These are phyloP conservation scores for Trypanosoma lewisi DNA, from an alignment of 208 protist genomes.

Conservation along the genomic window DNA sequence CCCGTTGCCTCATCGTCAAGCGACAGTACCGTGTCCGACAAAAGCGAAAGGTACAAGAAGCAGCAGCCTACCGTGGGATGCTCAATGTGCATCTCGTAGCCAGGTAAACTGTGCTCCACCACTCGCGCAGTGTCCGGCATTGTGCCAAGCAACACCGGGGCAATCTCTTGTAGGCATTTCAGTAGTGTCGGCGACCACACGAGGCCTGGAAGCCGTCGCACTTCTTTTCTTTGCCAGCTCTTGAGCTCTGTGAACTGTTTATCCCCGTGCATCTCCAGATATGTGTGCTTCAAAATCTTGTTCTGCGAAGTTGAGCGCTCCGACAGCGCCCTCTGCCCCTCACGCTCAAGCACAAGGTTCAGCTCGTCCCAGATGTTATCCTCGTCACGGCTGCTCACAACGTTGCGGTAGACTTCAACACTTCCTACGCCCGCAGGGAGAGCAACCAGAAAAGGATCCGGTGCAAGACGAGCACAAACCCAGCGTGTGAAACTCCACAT, in stretches of 20 bases:
- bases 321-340: constrained; percentile 56
- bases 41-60: constrained; percentile 79
- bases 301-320: constrained; percentile 50
- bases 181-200: constrained; percentile 79
- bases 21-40: constrained; percentile 72
- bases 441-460: constrained; percentile 55
- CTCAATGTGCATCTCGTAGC: constrained; percentile 87
- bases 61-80: constrained; percentile 77
- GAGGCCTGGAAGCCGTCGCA: constrained; percentile 64
- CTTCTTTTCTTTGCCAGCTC: constrained; percentile 65
- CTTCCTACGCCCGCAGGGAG: constrained; percentile 52
- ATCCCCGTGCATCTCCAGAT: constrained; percentile 77
- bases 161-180: constrained; percentile 34
- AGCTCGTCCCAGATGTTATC: constrained; percentile 71
- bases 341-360: constrained; percentile 46
- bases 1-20: constrained; percentile 85
- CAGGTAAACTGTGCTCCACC: constrained; percentile 78
- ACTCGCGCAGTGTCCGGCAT: constrained; percentile 81
- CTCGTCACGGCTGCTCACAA: constrained; percentile 61
- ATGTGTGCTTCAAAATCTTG: constrained; percentile 73
- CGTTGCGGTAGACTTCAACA: constrained; percentile 75
- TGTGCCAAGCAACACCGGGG: constrained; percentile 29
- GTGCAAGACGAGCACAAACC: constrained; percentile 18
- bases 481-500: constrained; percentile 20
- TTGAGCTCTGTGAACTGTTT: constrained; percentile 79